Conservation (phyloP, 2,329 filamentous ascomycete genomes). For the Lachnellula suecica region DNA sequence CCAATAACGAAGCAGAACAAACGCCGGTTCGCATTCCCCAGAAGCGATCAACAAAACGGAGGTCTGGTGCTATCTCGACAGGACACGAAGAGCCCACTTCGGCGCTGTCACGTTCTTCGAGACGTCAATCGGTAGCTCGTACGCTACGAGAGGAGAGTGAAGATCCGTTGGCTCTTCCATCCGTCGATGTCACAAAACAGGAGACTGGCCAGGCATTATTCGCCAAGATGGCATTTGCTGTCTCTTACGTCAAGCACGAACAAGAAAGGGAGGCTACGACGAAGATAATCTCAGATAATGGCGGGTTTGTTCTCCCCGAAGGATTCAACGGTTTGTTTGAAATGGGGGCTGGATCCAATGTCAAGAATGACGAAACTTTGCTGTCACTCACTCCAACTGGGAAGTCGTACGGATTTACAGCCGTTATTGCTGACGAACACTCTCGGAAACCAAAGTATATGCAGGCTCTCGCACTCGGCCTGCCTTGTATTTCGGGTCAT, state of each 20-base stretch:
- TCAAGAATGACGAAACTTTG: constrained; percentile 21
- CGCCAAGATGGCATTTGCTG: constrained; percentile 80
- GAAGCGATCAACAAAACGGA: constrained; percentile 6
- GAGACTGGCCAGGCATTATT: constrained; percentile 51
- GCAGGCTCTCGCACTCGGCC: constrained; percentile 84
- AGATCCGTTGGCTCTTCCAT: constrained; percentile 22
- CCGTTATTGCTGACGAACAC: constrained; percentile 81
- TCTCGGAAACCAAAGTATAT: constrained; percentile 90
- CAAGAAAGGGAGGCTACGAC: constrained; percentile 59
- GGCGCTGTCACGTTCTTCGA: constrained; percentile 17
- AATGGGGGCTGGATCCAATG: constrained; percentile 3
- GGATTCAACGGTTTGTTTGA: constrained; percentile 83
- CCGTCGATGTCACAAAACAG: neutral
- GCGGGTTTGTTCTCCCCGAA: constrained; percentile 68
- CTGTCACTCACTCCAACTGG: constrained; percentile 56
- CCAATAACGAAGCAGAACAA: neutral
- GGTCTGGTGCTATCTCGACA: neutral
- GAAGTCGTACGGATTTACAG: constrained; percentile 69
- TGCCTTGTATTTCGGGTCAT: constrained; percentile 80
- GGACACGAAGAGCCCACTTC: neutral
- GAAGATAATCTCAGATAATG: constrained; percentile 65
- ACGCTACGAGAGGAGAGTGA: constrained; percentile 18
- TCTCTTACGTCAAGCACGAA: constrained; percentile 64
- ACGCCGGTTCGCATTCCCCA: neutral
- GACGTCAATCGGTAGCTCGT: constrained; percentile 15